Evolutionary conservation across 169 alveolate species (phyloP).

Genomic region (Plasmodium reichenowi): DNA sequence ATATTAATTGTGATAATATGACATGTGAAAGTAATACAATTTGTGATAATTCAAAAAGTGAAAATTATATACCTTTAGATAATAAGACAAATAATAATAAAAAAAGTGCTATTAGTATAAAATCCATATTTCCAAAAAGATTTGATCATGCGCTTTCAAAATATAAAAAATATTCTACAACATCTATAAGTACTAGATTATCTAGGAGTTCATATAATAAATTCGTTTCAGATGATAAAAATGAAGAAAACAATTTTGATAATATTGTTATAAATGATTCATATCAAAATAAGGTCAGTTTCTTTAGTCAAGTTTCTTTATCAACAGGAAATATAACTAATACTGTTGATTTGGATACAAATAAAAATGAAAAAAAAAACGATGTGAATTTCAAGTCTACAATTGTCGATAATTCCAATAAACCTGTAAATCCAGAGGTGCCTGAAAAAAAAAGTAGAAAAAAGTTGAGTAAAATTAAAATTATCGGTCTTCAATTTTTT

Average conservation of each 20-base stretch:
- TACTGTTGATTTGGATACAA: not conserved
- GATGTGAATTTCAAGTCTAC: not conserved
- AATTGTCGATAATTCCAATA: constrained; percentile 2
- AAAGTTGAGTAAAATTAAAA: constrained; percentile 40
- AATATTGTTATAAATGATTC: not conserved
- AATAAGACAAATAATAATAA: not conserved
- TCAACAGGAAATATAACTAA: constrained; percentile 4
- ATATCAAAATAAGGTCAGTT: constrained; percentile 10
- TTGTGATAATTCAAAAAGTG: not conserved
- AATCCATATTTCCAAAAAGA: constrained; percentile 25
- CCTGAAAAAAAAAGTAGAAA: constrained; percentile 23
- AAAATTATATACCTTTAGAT: not conserved
- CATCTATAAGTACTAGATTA: constrained; percentile 11
- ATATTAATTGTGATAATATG: no score
- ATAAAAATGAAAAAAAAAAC: constrained; percentile 3
- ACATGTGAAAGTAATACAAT: not conserved
- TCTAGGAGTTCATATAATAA: constrained; percentile 34
- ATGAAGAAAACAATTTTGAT: not conserved
- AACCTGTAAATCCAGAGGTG: constrained; percentile 1
- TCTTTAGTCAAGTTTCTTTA: constrained; percentile 1
- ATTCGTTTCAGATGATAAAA: not conserved
- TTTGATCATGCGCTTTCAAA: constrained; percentile 17
- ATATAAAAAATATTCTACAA: not conserved
- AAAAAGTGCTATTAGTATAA: not conserved
- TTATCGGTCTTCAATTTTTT: constrained; percentile 41